Conservation (phyloP, 805 yeast species). For the Pichia sporocuriosa region DNA sequence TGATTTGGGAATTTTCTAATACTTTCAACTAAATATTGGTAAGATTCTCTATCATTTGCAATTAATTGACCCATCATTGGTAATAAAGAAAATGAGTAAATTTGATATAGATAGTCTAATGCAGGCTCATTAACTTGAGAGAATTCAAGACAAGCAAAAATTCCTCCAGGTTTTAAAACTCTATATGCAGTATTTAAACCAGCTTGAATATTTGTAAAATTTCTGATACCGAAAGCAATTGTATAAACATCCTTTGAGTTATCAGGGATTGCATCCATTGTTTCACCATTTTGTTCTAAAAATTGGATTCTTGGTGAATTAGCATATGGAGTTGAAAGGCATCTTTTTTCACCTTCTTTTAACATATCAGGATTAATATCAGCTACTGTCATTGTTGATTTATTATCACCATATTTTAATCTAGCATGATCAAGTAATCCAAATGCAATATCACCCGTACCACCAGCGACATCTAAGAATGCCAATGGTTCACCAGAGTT, state of each 20-base stretch:
- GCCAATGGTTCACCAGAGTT: constrained; percentile 68
- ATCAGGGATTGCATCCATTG: constrained; percentile 73
- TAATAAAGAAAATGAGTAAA: constrained; percentile 79
- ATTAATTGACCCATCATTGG: constrained; percentile 95
- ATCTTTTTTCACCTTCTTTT: constrained; percentile 81
- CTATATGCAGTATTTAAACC: constrained; percentile 94
- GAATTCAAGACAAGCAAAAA: constrained; percentile 93
- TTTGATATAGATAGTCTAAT: constrained; percentile 71
- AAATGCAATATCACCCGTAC: constrained; percentile 97
- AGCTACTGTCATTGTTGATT: constrained; percentile 79
- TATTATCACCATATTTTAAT: constrained; percentile 62
- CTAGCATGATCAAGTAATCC: constrained; percentile 91
- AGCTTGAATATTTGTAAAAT: constrained; percentile 89
- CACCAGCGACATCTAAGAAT: constrained; percentile 96
- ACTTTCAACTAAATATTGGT: constrained; percentile 93
- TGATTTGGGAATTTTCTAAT: constrained; percentile 88
- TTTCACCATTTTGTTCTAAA: constrained; percentile 89
- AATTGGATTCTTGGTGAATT: constrained; percentile 70
- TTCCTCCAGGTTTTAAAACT: constrained; percentile 94
- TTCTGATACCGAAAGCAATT: constrained; percentile 95
- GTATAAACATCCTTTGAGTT: constrained; percentile 93
- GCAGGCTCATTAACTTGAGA: constrained; percentile 80
- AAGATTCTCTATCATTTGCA: constrained; percentile 93
- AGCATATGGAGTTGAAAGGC: constrained; percentile 48
- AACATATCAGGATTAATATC: constrained; percentile 97